phyloP scores from a whole-genome alignment of 345 rosid species.

The Cardamine occulta region DNA sequence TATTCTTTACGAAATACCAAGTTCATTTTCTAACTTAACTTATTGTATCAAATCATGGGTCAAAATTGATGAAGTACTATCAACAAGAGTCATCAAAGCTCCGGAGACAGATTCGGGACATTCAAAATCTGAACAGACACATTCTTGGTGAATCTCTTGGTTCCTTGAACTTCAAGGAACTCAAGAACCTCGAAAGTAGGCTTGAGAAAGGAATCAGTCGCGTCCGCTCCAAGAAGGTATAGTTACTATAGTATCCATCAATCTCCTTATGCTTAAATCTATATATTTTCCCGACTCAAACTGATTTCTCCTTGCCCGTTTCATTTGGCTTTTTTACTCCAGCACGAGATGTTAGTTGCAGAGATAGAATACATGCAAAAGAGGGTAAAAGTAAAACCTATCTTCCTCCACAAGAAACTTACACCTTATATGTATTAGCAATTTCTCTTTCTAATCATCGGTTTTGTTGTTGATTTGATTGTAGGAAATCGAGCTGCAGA shows the following conservation, averaged over 20 bases:
- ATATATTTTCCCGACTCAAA: background rate
- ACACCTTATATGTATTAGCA: background rate
- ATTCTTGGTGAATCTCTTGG: constrained; percentile 84
- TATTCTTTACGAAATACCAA: background rate
- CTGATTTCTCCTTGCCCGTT: constrained; percentile 21
- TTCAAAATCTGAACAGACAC: constrained; percentile 80
- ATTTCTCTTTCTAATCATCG: background rate
- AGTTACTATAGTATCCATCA: background rate
- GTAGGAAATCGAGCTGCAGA: constrained; percentile 87
- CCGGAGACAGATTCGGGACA: constrained; percentile 68
- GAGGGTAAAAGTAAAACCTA: constrained; percentile 57
- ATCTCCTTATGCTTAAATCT: background rate
- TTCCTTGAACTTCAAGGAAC: constrained; percentile 64
- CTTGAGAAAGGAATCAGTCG: constrained; percentile 87
- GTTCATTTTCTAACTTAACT: background rate
- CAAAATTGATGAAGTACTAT: constrained; percentile 56
- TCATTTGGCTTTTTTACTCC: constrained; percentile 28
- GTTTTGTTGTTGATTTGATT: constrained; percentile 9
- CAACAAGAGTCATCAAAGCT: constrained; percentile 92
- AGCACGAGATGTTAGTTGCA: constrained; percentile 81
- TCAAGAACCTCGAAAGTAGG: constrained; percentile 71
- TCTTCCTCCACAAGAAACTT: constrained; percentile 20
- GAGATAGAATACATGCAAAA: constrained; percentile 97
- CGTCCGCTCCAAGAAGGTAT: constrained; percentile 86
- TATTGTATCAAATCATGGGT: background rate